Evolutionary conservation across 441 rosid genomes (phyloP).

Genomic region (Daphne laureola): DNA sequence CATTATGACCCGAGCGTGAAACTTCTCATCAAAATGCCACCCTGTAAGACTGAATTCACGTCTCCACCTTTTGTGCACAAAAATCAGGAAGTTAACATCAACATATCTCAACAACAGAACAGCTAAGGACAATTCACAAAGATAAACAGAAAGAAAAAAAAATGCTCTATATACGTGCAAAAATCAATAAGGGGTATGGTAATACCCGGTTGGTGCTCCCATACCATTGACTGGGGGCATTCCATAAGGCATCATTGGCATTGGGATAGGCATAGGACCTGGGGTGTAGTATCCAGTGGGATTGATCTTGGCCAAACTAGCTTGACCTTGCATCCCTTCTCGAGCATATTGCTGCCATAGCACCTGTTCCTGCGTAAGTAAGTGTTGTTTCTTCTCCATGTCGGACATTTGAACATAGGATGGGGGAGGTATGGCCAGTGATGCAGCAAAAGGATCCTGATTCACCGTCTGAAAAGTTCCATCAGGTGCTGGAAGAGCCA

Average conservation of each 20-base stretch:
- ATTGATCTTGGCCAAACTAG: slow-evolving; percentile 64
- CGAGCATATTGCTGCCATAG: slow-evolving; percentile 78
- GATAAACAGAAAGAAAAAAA: slow-evolving; percentile 24
- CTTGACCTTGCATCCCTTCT: slow-evolving; percentile 91
- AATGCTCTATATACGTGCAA: slow-evolving; percentile 14
- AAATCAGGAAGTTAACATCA: slow-evolving; percentile 18
- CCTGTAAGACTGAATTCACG: slow-evolving; percentile 11
- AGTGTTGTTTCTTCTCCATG: slow-evolving; percentile 83
- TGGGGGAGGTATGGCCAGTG: slow-evolving; percentile 74
- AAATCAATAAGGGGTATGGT: slow-evolving; percentile 61
- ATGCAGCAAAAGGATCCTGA: slow-evolving; percentile 95
- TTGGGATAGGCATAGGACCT: slow-evolving; percentile 31
- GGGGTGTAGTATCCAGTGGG: slow-evolving; percentile 35
- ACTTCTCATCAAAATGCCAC: slow-evolving; percentile 22
- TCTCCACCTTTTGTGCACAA: slow-evolving; percentile 15
- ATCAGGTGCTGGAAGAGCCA: slow-evolving; percentile 97
- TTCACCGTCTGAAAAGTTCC: slow-evolving; percentile 78
- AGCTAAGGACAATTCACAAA: slow-evolving; percentile 15
- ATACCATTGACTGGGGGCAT: slow-evolving; percentile 77
- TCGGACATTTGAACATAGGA: slow-evolving; percentile 93
- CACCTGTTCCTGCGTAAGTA: slow-evolving; percentile 79
- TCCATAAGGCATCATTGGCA: slow-evolving; percentile 60
- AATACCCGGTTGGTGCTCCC: slow-evolving; percentile 75
- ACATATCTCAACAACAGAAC: slow-evolving; percentile 15
- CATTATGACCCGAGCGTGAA: slow-evolving; percentile 19